A percentile compares a stretch with the other conserved stretches of the same genome.
phyloP scores from a whole-genome alignment of 108 stramenopile genomes.

The Mediolabrus comicus region DNA sequence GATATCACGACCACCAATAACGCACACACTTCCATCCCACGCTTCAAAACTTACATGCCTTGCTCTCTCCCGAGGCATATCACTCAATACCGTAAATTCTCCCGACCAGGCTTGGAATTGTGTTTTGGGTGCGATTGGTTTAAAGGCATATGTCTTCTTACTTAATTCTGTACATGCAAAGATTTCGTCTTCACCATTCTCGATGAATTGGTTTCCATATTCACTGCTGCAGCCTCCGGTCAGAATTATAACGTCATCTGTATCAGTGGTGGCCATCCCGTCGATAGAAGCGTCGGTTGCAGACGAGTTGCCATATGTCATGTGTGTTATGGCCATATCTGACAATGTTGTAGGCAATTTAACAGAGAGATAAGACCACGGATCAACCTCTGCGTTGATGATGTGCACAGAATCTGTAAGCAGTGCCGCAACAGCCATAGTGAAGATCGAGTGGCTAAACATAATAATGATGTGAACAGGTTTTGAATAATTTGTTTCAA shows the following conservation, averaged over 20 bases:
- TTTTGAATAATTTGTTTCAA: no score
- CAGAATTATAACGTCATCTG: not conserved
- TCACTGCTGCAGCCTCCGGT: not conserved
- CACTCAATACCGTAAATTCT: constrained; percentile 18
- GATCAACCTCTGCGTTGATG: not conserved
- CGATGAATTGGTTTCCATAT: not conserved
- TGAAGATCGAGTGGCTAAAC: not conserved
- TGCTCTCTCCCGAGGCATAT: constrained; percentile 41
- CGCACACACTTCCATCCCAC: constrained; percentile 28
- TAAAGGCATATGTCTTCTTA: not conserved
- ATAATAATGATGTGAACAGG: no score
- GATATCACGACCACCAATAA: constrained; percentile 49
- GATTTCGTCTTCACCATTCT: not conserved
- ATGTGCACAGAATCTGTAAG: no score
- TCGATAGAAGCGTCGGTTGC: not conserved
- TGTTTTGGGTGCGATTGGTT: not conserved
- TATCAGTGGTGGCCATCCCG: not conserved
- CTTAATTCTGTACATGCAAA: not conserved
- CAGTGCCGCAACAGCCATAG: not conserved
- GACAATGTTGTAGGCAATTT: not conserved
- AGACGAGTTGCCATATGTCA: not conserved
- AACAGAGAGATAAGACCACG: not conserved
- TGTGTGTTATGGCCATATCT: not conserved
- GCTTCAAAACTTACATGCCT: constrained; percentile 45
- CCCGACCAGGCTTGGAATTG: not conserved